These are phyloP conservation scores for Zychaea mexicana DNA, from an alignment of 371 early-diverging fungal species.

Conservation along the genomic window DNA sequence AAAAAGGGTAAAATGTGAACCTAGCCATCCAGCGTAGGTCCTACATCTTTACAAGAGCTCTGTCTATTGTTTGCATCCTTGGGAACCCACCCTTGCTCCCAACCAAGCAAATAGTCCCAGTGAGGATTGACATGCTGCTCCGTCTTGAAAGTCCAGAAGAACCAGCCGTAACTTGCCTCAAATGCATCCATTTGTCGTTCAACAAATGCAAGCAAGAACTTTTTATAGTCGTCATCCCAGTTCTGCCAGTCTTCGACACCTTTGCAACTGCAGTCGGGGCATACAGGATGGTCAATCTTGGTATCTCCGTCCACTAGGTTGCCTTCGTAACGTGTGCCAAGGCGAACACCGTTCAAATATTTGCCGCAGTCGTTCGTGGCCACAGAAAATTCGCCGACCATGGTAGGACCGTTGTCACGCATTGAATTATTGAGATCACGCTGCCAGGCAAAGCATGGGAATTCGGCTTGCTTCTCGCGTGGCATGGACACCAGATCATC, in stretches of 20 bases:
- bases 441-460: constrained; percentile 50
- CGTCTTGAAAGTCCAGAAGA: constrained; percentile 84
- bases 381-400: constrained; percentile 75
- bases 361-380: constrained; percentile 79
- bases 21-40: background rate
- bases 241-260: constrained; percentile 42
- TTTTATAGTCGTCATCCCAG: constrained; percentile 38
- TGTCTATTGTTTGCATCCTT: constrained; percentile 36
- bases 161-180: constrained; percentile 65
- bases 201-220: constrained; percentile 36
- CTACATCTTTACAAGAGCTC: constrained; percentile 12
- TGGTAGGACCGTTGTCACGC: constrained; percentile 49
- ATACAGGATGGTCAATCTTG: constrained; percentile 20
- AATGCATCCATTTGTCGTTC: constrained; percentile 54
- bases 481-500: constrained; percentile 50
- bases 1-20: background rate
- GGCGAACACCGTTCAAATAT: constrained; percentile 70
- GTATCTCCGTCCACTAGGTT: constrained; percentile 26
- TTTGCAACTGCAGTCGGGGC: constrained; percentile 52
- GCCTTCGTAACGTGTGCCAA: constrained; percentile 72
- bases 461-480: constrained; percentile 35
- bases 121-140: constrained; percentile 64
- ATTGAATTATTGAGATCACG: constrained; percentile 29
- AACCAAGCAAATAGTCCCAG: constrained; percentile 70
- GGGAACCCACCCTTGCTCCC: constrained; percentile 51